Evolutionary conservation across 345 rosid genomes (phyloP).

Genomic region (Streptanthus diversifolius): DNA sequence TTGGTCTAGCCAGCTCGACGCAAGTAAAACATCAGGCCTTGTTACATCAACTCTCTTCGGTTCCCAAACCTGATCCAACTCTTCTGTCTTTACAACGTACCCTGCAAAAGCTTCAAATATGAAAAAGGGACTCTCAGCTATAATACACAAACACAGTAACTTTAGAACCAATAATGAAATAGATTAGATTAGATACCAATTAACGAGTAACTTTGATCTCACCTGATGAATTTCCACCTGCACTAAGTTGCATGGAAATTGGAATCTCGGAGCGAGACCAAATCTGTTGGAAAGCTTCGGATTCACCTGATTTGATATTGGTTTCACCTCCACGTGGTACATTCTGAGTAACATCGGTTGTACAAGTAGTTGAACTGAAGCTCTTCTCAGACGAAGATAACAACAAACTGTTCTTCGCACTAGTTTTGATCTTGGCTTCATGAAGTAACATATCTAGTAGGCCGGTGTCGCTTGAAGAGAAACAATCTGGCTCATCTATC

Average conservation of each 20-base stretch:
- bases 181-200: conserved; percentile 15
- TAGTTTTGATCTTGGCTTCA: conserved; percentile 66
- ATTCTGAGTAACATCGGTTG: conserved; percentile 7
- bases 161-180: background rate
- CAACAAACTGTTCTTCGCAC: conserved; percentile 58
- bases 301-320: conserved; percentile 61
- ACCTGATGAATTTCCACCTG: conserved; percentile 60
- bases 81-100: conserved; percentile 27
- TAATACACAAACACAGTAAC: conserved; percentile 2
- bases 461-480: conserved; percentile 75
- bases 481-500: conserved; percentile 46
- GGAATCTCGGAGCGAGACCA: conserved; percentile 61
- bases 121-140: background rate
- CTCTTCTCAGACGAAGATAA: conserved; percentile 52
- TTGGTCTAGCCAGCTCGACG: conserved; percentile 74
- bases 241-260: conserved; percentile 51
- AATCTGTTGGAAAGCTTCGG: conserved; percentile 55
- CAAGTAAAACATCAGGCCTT: conserved; percentile 62
- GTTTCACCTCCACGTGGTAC: background rate
- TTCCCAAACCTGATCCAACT: conserved; percentile 27
- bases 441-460: conserved; percentile 87
- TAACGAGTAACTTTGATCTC: conserved; percentile 35
- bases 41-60: conserved; percentile 35
- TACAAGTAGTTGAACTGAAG: conserved; percentile 53
- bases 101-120: conserved; percentile 15